Conservation (phyloP, 2,329 filamentous ascomycete genomes). For the Neoscytalidium dimidiatum region DNA sequence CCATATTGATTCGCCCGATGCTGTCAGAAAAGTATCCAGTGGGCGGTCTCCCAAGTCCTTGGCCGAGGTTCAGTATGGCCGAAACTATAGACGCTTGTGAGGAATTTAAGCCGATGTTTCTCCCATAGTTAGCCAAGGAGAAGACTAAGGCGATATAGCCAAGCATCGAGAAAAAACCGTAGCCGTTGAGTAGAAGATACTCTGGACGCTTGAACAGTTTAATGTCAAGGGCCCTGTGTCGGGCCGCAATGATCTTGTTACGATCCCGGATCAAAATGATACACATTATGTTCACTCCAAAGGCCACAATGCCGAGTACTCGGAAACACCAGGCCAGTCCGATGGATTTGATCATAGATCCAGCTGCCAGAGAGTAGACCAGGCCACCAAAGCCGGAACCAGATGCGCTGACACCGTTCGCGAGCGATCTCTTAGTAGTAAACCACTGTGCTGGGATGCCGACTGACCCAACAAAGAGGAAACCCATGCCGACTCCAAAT, state of each 20-base stretch:
- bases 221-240: constrained; percentile 28
- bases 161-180: constrained; percentile 45
- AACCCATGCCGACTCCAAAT: constrained; percentile 39
- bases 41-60: constrained; percentile 45
- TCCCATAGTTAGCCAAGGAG: constrained; percentile 45
- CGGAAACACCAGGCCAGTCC: constrained; percentile 32
- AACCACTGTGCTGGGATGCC: constrained; percentile 43
- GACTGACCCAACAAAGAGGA: constrained; percentile 36
- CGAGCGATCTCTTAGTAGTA: constrained; percentile 32
- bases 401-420: constrained; percentile 36
- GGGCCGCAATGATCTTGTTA: constrained; percentile 32
- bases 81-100: constrained; percentile 40
- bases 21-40: constrained; percentile 46
- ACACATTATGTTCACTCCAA: constrained; percentile 25
- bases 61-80: constrained; percentile 49
- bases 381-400: constrained; percentile 40
- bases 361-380: constrained; percentile 28
- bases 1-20: constrained; percentile 41
- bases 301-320: constrained; percentile 32
- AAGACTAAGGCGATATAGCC: constrained; percentile 47
- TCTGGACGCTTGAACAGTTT: constrained; percentile 35
- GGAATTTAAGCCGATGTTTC: constrained; percentile 41
- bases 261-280: constrained; percentile 31
- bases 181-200: constrained; percentile 35
- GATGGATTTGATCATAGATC: constrained; percentile 31